Evolutionary conservation across 257 asterid species (phyloP).

Genomic region (Solanum etuberosum): DNA sequence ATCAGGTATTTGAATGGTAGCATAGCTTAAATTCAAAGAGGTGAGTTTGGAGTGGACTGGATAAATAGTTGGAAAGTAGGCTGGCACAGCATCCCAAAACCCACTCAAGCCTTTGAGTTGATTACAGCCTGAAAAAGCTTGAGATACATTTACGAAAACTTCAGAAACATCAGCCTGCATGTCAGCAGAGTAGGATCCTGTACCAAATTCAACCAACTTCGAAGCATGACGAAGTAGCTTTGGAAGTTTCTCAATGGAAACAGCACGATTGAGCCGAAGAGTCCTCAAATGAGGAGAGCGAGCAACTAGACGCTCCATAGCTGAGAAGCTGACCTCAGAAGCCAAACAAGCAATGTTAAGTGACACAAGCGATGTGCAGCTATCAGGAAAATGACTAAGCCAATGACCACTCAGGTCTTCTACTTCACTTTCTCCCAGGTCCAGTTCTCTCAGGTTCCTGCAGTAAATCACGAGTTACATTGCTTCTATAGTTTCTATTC

Average conservation of each 20-base stretch:
- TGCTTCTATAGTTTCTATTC: background rate
- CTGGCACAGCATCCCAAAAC: background rate
- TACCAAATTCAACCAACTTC: background rate
- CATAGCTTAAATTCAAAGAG: background rate
- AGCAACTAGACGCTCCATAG: background rate
- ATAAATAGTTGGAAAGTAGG: background rate
- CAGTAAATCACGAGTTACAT: background rate
- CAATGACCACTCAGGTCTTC: background rate
- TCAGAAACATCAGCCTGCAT: background rate
- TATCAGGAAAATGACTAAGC: background rate
- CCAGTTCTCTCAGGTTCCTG: background rate
- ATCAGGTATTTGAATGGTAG: background rate
- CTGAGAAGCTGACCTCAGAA: background rate
- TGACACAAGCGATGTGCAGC: background rate
- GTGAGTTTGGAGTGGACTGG: background rate
- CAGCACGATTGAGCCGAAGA: background rate
- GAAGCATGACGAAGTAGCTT: background rate
- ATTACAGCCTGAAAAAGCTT: background rate
- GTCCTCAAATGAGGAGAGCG: background rate
- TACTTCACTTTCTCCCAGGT: background rate
- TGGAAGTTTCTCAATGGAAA: background rate
- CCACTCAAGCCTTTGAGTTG: background rate
- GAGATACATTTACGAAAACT: background rate
- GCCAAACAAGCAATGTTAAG: background rate
- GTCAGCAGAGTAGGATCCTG: background rate